Base-by-base conservation (phyloP, 352 stramenopile species). In the Blastocystis sp. region DNA sequence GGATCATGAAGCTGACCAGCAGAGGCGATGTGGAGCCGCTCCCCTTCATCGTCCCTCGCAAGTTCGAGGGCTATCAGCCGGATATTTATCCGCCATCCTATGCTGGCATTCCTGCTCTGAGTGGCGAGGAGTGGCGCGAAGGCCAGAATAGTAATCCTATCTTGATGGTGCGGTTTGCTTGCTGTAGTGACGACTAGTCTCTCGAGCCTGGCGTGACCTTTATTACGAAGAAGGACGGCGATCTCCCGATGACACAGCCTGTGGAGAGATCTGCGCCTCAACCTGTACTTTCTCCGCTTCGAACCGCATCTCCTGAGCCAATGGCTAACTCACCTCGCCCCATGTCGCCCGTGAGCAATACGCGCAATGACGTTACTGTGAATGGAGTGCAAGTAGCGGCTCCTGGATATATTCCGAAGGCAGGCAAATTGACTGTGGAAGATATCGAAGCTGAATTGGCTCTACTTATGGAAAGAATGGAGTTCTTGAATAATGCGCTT, bases 51-150 rank as follows among this genome's bases (percentile, higher is more conserved):
- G 96, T 99, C 82, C 97, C 97, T 54, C 94, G 97, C 88, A 99
- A 99, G 93, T 98, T 94, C 87, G 97, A 99, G 90, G 95, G 95
- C 34, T 99, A 99, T 93, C 97, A 99, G 92, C 95, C 98, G 90
- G 97, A 99, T 91, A 97, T 99, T 90, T 99, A 98, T 93, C 97
- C 97, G 29, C 95, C 98, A 91, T 96, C 94, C 73, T 97, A 96
- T 68, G 94, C 96, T 20, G 93, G 94, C 70, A 94, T 96, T 82
- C 94, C 96, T 56, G 97, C 97, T 15, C 96, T 98, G 93, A 95
- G 93, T 15, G 95, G 94, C 15, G 95, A 98, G 76, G 95, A 99
- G 90, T 99, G 97, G 96, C 47, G 97, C 50, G 92, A 92, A 41
- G 97, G 97, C 89, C 95, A 94, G 5, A 95, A 98, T 76, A 98